These are phyloP conservation scores for Rhododendron griersonianum DNA, from an alignment of 148 eudicot species.

Conservation along the genomic window DNA sequence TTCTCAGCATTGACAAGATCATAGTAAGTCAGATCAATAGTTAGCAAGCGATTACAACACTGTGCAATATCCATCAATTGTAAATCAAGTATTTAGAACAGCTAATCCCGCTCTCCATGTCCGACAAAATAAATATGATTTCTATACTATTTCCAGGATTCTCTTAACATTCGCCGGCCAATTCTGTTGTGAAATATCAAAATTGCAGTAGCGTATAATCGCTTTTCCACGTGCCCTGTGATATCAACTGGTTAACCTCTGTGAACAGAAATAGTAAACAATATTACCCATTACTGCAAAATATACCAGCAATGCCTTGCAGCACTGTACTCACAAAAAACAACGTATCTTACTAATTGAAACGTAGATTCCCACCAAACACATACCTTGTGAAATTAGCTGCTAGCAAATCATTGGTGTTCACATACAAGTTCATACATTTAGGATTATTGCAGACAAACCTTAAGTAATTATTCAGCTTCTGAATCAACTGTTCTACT, in stretches of 20 bases:
- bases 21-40: slow-evolving; percentile 55
- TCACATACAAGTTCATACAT: background rate
- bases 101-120: slow-evolving; percentile 71
- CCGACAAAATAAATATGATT: slow-evolving; percentile 69
- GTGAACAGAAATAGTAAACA: slow-evolving; percentile 70
- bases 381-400: slow-evolving; percentile 28
- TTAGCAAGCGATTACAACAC: slow-evolving; percentile 67
- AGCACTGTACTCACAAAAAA: slow-evolving; percentile 62
- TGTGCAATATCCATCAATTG: slow-evolving; percentile 70
- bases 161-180: slow-evolving; percentile 70
- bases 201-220: slow-evolving; percentile 85
- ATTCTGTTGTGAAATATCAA: slow-evolving; percentile 67
- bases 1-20: slow-evolving; percentile 45
- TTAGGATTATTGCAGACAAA: slow-evolving; percentile 77
- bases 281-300: slow-evolving; percentile 84
- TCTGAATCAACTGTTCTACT: slow-evolving; percentile 70
- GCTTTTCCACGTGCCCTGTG: slow-evolving; percentile 93
- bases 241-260: slow-evolving; percentile 91
- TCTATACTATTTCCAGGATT: slow-evolving; percentile 62
- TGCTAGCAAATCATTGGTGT: too few relatives aligned
- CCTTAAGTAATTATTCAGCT: slow-evolving; percentile 65
- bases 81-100: slow-evolving; percentile 57
- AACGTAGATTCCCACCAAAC: slow-evolving; percentile 66
- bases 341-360: slow-evolving; percentile 67
- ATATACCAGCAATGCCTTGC: slow-evolving; percentile 82